phyloP scores from a whole-genome alignment of 441 rosid species.

The Sinapis alba region DNA sequence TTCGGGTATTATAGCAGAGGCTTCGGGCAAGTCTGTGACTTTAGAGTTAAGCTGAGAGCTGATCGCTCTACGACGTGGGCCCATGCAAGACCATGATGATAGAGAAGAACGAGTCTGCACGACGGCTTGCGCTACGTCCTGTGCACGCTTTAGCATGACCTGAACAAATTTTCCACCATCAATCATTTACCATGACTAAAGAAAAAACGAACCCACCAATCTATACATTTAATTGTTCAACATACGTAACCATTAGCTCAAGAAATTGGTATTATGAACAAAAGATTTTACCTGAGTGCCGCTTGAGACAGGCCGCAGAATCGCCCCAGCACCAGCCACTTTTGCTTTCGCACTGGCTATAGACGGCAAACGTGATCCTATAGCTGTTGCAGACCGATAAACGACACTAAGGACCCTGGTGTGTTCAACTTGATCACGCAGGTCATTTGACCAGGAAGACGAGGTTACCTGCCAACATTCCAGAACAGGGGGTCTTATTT shows the following conservation, averaged over 20 bases:
- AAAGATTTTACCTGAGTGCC: slow-evolving; percentile 70
- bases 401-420: slow-evolving; percentile 87
- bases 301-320: slow-evolving; percentile 84
- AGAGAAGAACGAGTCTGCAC: slow-evolving; percentile 78
- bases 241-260: background rate
- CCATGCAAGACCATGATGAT: slow-evolving; percentile 93
- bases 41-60: slow-evolving; percentile 47
- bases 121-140: slow-evolving; percentile 88
- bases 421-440: slow-evolving; percentile 87
- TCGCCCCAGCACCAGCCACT: slow-evolving; percentile 94
- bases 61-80: slow-evolving; percentile 71
- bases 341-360: slow-evolving; percentile 92
- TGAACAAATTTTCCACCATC: slow-evolving; percentile 21
- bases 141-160: slow-evolving; percentile 95
- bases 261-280: background rate
- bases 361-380: slow-evolving; percentile 90
- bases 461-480: slow-evolving; percentile 70
- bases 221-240: background rate
- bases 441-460: slow-evolving; percentile 94
- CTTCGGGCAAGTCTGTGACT: slow-evolving; percentile 54
- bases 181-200: background rate
- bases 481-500: background rate
- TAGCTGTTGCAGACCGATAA: slow-evolving; percentile 90
- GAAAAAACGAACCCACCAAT: background rate
- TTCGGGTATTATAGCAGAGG: slow-evolving; percentile 45